These are phyloP conservation scores for Hymenoscyphus fraxineus DNA, from an alignment of 2,329 filamentous ascomycete species.

Conservation along the genomic window DNA sequence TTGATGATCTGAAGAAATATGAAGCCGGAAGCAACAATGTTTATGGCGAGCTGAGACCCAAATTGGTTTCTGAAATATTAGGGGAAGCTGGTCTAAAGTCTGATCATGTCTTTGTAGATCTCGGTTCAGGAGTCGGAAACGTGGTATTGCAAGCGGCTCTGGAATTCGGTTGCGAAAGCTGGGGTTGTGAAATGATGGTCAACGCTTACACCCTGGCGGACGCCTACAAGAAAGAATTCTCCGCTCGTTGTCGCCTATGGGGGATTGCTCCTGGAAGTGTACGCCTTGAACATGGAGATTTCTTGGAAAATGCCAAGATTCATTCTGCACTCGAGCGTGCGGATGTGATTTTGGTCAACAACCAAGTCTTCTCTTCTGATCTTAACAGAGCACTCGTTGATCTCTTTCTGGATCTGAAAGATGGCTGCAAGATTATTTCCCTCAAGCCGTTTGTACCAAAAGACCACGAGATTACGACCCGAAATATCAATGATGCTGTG, in stretches of 20 bases:
- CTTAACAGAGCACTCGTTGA: constrained; percentile 81
- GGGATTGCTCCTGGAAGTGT: constrained; percentile 76
- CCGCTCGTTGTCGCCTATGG: constrained; percentile 83
- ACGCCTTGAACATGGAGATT: constrained; percentile 78
- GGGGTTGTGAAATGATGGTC: constrained; percentile 95
- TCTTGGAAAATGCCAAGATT: constrained; percentile 69
- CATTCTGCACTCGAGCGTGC: constrained; percentile 72
- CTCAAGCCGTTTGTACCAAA: constrained; percentile 87
- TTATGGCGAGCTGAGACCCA: constrained; percentile 86
- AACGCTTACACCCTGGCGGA: constrained; percentile 81
- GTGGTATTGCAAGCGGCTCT: constrained; percentile 91
- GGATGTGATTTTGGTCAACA: constrained; percentile 97
- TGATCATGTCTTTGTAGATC: constrained; percentile 83
- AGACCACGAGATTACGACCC: constrained; percentile 67
- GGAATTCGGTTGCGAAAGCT: constrained; percentile 89
- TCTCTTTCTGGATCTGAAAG: constrained; percentile 90
- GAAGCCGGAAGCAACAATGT: constrained; percentile 89
- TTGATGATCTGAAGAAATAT: constrained; percentile 79
- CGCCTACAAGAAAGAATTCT: constrained; percentile 77
- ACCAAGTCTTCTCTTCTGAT: constrained; percentile 87
- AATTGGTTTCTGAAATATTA: constrained; percentile 80
- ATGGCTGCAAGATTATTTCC: constrained; percentile 84
- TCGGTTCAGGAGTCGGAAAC: constrained; percentile 94
- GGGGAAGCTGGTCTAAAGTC: constrained; percentile 72
- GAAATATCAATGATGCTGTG: constrained; percentile 75